These are phyloP conservation scores for Annulohypoxylon truncatum DNA, from an alignment of 2,329 filamentous ascomycete genomes.

Conservation along the genomic window DNA sequence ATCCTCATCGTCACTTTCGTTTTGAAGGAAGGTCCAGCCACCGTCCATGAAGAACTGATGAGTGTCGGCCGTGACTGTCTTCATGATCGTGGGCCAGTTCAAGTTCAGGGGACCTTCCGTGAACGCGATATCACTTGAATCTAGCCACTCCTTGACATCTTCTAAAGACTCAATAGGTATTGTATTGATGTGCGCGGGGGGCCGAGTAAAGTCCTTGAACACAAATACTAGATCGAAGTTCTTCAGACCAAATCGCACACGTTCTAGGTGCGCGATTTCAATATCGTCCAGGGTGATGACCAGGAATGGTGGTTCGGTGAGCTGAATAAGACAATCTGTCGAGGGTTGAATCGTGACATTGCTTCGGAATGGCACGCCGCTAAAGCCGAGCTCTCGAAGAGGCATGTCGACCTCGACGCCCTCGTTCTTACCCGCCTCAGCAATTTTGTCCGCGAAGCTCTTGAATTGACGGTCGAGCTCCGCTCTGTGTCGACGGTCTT, in stretches of 20 bases:
- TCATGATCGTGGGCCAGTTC: slow-evolving; percentile 99
- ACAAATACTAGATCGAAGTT: slow-evolving; percentile 99
- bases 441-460: slow-evolving; percentile 95
- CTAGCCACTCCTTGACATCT: slow-evolving; percentile 96
- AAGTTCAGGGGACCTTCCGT: slow-evolving; percentile 95
- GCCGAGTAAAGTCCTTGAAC: slow-evolving; percentile 95
- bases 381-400: slow-evolving; percentile 95
- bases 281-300: slow-evolving; percentile 96
- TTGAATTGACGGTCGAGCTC: slow-evolving; percentile 97
- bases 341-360: slow-evolving; percentile 96
- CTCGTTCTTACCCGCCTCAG: slow-evolving; percentile 91
- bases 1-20: slow-evolving; percentile 87
- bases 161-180: slow-evolving; percentile 96
- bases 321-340: slow-evolving; percentile 95
- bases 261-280: slow-evolving; percentile 94
- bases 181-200: slow-evolving; percentile 95
- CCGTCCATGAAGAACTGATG: slow-evolving; percentile 96
- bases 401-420: slow-evolving; percentile 95
- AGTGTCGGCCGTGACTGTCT: slow-evolving; percentile 93
- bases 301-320: slow-evolving; percentile 96
- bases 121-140: slow-evolving; percentile 94
- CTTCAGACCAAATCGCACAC: slow-evolving; percentile 95
- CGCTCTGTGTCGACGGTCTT: slow-evolving; percentile 90
- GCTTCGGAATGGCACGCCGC: slow-evolving; percentile 93
- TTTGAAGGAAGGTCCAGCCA: slow-evolving; percentile 91